Evolutionary conservation across 1,284 basidiomycete species (phyloP), one percentile per base, ranked within the genome.

Genomic region (Heterobasidion irregulare): DNA sequence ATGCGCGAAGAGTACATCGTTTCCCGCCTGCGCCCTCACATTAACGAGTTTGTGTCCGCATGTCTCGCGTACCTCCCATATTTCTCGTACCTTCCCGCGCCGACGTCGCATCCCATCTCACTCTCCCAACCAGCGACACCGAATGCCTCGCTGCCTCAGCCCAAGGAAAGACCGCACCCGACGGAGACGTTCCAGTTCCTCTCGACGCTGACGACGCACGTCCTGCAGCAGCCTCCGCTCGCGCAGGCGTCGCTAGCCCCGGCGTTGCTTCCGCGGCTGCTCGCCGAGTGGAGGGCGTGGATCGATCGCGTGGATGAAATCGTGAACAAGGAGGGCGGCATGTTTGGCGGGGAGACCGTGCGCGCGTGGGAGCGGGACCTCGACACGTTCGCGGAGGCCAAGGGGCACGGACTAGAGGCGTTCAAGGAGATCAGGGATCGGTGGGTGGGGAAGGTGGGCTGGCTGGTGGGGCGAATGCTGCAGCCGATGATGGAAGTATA

Each of bases 1-100:
- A 92, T 91, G 87, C 83, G 89, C 57, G 84, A 89, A 54, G 81
- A 83, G 6, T 92, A 92, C 66, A 76, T 92, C 60, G 68, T 82
- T 36, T 86, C 82, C 16, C 78, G 89, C 56, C 72, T 92, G n/a
- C 77, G 83, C 53, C 84, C 86, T 18, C 82, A 84, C 65, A 82
- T 90, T 53, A 71, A 76, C 52, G 88, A 90, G 52, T 92, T 89
- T 60, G 80, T 85, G 35, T 78, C 88, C 2, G 79, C 84, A 15
- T 86, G 80, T 66, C 77, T 81, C 64, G 84, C 89, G 8, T 92
- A 91, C 64, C 79, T 92, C 50, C 87, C 87, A 1, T 92, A 92
- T 67, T 92, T 92, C 66, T 86, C 88, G 18, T 82, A 78, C 61
- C 68, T 77, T 48, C 65, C 77, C 16, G 56, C 69, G 13, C 56